A percentile compares a stretch with the other conserved stretches of the same genome.
phyloP scores from a whole-genome alignment of 345 rosid species.

The Dipteronia dyeriana region DNA sequence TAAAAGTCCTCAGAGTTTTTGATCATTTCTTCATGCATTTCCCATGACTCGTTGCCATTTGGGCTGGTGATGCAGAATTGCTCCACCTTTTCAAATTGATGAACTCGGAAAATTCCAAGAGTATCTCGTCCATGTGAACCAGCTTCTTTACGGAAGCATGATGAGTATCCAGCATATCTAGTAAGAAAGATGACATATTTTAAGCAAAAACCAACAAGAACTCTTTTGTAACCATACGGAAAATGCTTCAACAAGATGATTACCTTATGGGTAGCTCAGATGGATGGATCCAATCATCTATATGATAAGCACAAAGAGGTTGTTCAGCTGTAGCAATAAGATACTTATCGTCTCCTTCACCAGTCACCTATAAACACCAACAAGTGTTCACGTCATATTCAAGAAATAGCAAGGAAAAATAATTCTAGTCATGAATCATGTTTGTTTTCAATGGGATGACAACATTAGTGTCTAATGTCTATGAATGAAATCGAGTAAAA shows the following conservation, averaged over 20 bases:
- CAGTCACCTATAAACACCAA: constrained; percentile 66
- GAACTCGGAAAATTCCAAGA: constrained; percentile 95
- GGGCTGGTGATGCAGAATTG: constrained; percentile 94
- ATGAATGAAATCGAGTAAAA: background rate
- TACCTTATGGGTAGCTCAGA: constrained; percentile 78
- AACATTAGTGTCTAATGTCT: no score
- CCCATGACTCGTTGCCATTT: constrained; percentile 82
- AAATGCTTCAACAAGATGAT: constrained; percentile 1
- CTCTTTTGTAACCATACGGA: background rate
- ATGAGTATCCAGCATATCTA: constrained; percentile 94
- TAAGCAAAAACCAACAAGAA: constrained; percentile 3
- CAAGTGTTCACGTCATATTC: background rate
- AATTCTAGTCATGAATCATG: background rate
- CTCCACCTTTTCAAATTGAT: constrained; percentile 97
- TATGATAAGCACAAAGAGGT: constrained; percentile 87
- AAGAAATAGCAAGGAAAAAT: background rate
- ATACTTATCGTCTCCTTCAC: constrained; percentile 93
- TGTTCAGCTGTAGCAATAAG: constrained; percentile 98
- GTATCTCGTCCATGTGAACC: constrained; percentile 98
- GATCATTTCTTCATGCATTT: constrained; percentile 91
- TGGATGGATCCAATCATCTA: constrained; percentile 95
- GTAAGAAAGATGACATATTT: background rate
- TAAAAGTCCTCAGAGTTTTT: constrained; percentile 90
- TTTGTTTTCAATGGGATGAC: background rate
- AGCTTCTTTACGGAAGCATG: constrained; percentile 98